Base-by-base conservation (phyloP, 768 basidiomycete genomes). In the Leucocoprinus birnbaumii region DNA sequence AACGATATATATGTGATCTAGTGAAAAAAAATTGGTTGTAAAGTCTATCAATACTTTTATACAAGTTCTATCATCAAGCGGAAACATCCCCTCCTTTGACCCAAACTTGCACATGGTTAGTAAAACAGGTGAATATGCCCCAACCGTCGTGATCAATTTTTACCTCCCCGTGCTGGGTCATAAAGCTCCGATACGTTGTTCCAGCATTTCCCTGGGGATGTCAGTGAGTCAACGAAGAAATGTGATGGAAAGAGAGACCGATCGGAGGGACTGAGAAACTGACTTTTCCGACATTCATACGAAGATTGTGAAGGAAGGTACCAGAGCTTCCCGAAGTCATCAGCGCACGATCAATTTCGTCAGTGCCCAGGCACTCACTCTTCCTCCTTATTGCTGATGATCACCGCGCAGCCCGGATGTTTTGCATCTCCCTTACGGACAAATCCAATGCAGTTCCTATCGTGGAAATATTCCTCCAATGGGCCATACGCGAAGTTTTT, bases 391-490 rank as follows among this genome's bases (percentile, higher is more conserved):
- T 90, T 91, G 66, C 86, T 88, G 11, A 91, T 63, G 16, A 91
- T 67, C 1, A 92, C 89, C 1, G 73, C 87, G 58, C 90, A 92
- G 11, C 88, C 89, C 10, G 66, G 59, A 62, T 77, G 80, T 40
- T 65, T 60, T 9, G 65, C 57, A 65, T 85, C 73, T 11, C 91
- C 91, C 66, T 71, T 70, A 41, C 91, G 80, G 53, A 88, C 83
- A 61, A 89, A 93, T 18, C 88, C 91, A 62, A 93, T 83, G 63
- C 83, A 91, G 59, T 88, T 75, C 42, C 77, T 65, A 14, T 66
- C 61, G 19, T 70, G 66, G 53, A 80, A 75, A 68, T 88, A 90
- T 62, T 92, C 89, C 47, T 67, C 70, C 27, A 73, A 79, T 10
- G 67, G 59, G 5, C 91, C 91, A 61, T 90, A 84, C 1, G 89